These are phyloP conservation scores for Combretum micranthum DNA, from an alignment of 345 rosid genomes.

Conservation along the genomic window DNA sequence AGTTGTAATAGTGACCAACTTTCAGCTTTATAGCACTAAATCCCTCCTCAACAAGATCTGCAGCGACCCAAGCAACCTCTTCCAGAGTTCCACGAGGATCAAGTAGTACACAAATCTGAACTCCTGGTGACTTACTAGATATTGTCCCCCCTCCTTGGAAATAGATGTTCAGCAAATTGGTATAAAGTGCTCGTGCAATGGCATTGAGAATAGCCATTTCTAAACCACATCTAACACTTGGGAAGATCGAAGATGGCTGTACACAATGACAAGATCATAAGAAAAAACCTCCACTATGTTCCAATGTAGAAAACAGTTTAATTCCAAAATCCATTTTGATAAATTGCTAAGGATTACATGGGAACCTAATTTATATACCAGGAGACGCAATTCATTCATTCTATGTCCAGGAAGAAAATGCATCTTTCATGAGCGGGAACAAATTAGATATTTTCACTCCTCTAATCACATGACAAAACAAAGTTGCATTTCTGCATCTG, in stretches of 20 bases:
- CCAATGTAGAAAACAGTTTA: no score
- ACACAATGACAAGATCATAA: constrained; percentile 4
- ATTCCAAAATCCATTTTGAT: no score
- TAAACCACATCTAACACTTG: constrained; percentile 90
- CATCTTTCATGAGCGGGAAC: constrained; percentile 59
- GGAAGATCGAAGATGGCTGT: constrained; percentile 70
- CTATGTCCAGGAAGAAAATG: constrained; percentile 83
- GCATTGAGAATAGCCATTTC: constrained; percentile 93
- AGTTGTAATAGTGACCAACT: constrained; percentile 32
- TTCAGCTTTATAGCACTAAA: constrained; percentile 79
- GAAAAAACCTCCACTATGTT: neutral
- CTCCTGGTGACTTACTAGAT: constrained; percentile 29
- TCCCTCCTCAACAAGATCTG: constrained; percentile 65
- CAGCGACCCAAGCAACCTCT: constrained; percentile 65
- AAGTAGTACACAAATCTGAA: constrained; percentile 83
- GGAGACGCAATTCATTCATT: constrained; percentile 62
- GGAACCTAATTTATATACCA: constrained; percentile 29
- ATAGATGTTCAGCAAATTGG: constrained; percentile 39
- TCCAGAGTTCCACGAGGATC: constrained; percentile 65
- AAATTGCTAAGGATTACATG: no score
- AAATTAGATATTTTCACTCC: constrained; percentile 48
- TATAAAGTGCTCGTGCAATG: constrained; percentile 48
- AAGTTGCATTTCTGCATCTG: constrained; percentile 86
- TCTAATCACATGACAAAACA: constrained; percentile 45
- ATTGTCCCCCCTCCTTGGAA: constrained; percentile 28